A percentile compares a stretch with the other conserved stretches of the same genome.
Conservation (phyloP, 345 rosid species). For the Gossypium longicalyx region DNA sequence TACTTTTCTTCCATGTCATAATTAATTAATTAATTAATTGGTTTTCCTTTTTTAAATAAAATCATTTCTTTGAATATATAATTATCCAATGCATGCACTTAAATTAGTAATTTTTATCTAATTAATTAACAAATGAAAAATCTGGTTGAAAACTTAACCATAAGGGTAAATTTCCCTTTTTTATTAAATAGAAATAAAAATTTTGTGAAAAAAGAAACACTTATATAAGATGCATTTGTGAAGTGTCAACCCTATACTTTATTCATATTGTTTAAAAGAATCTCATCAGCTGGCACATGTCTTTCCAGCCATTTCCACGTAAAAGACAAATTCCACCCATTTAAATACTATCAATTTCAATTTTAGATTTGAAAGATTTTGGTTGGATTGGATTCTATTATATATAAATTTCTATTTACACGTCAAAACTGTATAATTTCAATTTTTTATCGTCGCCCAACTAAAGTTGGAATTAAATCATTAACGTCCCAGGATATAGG, state of each 20-base stretch:
- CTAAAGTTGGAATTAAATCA: no score
- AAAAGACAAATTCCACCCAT: neutral
- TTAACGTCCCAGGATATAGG: no score
- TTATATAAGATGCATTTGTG: neutral
- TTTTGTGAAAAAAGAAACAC: neutral
- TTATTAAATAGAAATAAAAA: neutral
- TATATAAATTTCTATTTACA: no score
- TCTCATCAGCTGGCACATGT: slow-evolving; percentile 23
- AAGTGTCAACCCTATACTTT: neutral
- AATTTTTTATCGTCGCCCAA: no score
- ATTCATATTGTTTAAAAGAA: neutral
- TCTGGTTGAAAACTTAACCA: neutral
- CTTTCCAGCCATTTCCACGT: slow-evolving; percentile 21
- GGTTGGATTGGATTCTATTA: neutral
- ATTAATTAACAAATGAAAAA: neutral
- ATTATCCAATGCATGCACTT: neutral
- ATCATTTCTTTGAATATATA: no score
- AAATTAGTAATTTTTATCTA: neutral
- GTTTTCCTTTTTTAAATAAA: no score
- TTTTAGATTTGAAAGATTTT: no score
- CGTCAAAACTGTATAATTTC: no score
- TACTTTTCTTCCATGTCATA: neutral
- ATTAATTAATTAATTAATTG: neutral
- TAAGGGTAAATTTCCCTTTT: neutral
- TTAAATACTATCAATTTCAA: neutral